phyloP scores from a whole-genome alignment of 2,329 filamentous ascomycete species.

The Dactylellina haptotyla region DNA sequence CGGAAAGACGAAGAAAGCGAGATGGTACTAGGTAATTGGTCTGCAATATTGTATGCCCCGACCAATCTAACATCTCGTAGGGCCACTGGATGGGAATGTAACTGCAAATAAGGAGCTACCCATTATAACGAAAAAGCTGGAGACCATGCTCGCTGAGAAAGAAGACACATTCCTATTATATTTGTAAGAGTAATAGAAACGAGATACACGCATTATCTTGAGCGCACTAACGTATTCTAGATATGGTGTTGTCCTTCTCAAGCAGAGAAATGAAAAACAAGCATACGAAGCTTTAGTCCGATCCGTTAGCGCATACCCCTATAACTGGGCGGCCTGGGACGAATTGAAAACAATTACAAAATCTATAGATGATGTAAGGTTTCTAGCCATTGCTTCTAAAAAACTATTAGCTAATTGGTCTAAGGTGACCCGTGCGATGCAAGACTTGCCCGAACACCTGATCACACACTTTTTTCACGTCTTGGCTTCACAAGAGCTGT shows the following conservation, averaged over 20 bases:
- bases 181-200: not conserved
- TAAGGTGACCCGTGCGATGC: conserved; percentile 76
- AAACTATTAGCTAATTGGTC: not conserved
- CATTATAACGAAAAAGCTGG: conserved; percentile 77
- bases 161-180: conserved; percentile 63
- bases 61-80: conserved; percentile 60
- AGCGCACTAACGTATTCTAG: not conserved
- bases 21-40: conserved; percentile 76
- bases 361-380: conserved; percentile 80
- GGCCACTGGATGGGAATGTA: conserved; percentile 86
- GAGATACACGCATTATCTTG: not conserved
- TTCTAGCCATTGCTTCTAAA: not conserved
- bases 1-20: conserved; percentile 95
- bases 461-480: conserved; percentile 95
- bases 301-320: conserved; percentile 88
- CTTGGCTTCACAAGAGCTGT: conserved; percentile 88
- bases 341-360: conserved; percentile 85
- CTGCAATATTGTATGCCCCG: not conserved
- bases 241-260: conserved; percentile 89
- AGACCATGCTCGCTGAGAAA: conserved; percentile 79
- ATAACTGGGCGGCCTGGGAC: conserved; percentile 97
- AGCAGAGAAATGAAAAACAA: conserved; percentile 86
- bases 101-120: conserved; percentile 86
- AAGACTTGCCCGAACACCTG: conserved; percentile 84
- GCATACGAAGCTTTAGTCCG: conserved; percentile 87